Conservation (phyloP, 2,329 filamentous ascomycete species). For the Neospermospora avenae region DNA sequence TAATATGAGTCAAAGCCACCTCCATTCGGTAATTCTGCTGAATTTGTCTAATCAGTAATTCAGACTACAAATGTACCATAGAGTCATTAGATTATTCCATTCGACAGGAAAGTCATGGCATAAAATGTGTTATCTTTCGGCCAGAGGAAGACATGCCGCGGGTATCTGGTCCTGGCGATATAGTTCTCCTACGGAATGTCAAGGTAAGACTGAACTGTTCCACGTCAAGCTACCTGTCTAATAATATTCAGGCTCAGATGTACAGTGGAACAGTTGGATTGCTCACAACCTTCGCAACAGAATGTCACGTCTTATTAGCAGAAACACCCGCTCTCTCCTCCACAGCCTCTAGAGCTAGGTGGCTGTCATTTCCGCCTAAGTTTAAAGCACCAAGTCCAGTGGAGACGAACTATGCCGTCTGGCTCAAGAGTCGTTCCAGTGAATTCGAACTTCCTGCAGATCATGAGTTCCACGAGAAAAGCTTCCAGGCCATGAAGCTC, state of each 20-base stretch:
- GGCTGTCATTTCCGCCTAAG: conserved; percentile 20
- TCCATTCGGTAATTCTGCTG: neutral
- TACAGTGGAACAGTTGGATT: conserved; percentile 40
- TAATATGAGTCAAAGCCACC: neutral
- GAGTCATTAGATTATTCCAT: conserved; percentile 57
- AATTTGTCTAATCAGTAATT: neutral
- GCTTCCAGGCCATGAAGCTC: conserved; percentile 41
- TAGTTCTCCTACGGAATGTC: conserved; percentile 59
- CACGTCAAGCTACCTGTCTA: conserved; percentile 17
- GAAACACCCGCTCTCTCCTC: conserved; percentile 37
- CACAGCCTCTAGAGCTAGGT: conserved; percentile 6
- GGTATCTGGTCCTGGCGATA: conserved; percentile 51
- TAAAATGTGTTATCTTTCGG: conserved; percentile 58
- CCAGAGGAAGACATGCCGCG: conserved; percentile 46
- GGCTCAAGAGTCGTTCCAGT: conserved; percentile 44
- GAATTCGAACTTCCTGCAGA: conserved; percentile 43
- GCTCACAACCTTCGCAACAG: conserved; percentile 42
- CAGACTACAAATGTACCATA: conserved; percentile 60
- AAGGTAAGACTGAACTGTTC: conserved; percentile 38
- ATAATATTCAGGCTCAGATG: conserved; percentile 41
- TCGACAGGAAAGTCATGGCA: conserved; percentile 39
- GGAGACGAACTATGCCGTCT: conserved; percentile 43
- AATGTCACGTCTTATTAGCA: conserved; percentile 44
- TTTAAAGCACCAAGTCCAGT: conserved; percentile 12
- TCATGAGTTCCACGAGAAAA: conserved; percentile 42